phyloP scores from a whole-genome alignment of 257 asterid genomes.

The Solanum raphanifolium region DNA sequence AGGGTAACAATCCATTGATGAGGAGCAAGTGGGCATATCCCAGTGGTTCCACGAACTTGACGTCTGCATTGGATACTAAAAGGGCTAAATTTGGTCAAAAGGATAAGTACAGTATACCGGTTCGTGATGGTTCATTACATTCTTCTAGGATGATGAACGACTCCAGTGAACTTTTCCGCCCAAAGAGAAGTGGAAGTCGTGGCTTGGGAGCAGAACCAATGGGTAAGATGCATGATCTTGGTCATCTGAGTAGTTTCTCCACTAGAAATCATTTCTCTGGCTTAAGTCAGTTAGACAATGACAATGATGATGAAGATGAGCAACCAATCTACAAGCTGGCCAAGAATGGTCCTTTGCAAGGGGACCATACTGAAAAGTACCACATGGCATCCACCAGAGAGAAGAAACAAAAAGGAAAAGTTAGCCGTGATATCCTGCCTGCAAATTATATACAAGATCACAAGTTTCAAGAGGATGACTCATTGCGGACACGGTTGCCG shows the following conservation, averaged over 20 bases:
- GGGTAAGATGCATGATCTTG: slow-evolving; percentile 67
- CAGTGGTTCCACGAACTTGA: slow-evolving; percentile 48
- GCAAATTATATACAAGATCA: slow-evolving; percentile 34
- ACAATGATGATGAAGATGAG: slow-evolving; percentile 22
- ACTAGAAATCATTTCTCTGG: slow-evolving; percentile 36
- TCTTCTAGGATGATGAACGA: slow-evolving; percentile 30
- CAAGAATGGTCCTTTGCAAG: slow-evolving; percentile 52
- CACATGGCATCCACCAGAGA: slow-evolving; percentile 38
- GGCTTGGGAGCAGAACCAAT: slow-evolving; percentile 30
- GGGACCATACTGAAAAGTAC: slow-evolving; percentile 36
- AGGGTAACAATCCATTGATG: slow-evolving; percentile 77
- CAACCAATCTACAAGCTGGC: slow-evolving; percentile 42
- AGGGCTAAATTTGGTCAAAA: slow-evolving; percentile 44
- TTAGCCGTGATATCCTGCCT: slow-evolving; percentile 33
- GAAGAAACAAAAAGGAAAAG: slow-evolving; percentile 46
- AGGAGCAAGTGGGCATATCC: slow-evolving; percentile 97
- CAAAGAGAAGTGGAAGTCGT: slow-evolving; percentile 24
- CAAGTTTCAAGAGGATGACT: slow-evolving; percentile 42
- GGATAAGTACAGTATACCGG: slow-evolving; percentile 31
- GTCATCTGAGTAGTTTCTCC: slow-evolving; percentile 34
- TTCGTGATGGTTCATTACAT: slow-evolving; percentile 42
- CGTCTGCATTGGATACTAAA: slow-evolving; percentile 26
- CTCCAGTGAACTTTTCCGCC: slow-evolving; percentile 27
- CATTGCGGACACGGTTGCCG: slow-evolving; percentile 38
- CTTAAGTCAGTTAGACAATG: slow-evolving; percentile 24